Evolutionary conservation across 768 basidiomycete species (phyloP).

Genomic region (Tricholoma hemisulphureum): DNA sequence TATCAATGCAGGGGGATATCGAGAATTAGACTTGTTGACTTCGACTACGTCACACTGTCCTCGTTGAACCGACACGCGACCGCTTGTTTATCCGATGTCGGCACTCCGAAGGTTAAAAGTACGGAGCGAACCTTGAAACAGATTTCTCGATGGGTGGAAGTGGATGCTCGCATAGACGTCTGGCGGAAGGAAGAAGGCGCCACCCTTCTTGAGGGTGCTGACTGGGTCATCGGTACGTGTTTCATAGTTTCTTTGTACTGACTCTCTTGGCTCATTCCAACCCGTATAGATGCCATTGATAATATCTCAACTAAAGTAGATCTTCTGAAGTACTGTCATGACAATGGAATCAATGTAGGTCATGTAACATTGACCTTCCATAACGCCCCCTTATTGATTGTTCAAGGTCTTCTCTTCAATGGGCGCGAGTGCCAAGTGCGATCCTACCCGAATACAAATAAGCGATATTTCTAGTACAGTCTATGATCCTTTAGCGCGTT

Average conservation of each 20-base stretch:
- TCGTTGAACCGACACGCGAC: slow-evolving; percentile 95
- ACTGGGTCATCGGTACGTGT: slow-evolving; percentile 86
- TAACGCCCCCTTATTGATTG: background rate
- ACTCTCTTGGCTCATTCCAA: slow-evolving; percentile 5
- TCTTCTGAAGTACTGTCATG: slow-evolving; percentile 83
- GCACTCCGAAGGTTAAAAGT: slow-evolving; percentile 85
- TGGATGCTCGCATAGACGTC: slow-evolving; percentile 80
- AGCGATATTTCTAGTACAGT: slow-evolving; percentile 90
- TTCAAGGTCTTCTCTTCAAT: slow-evolving; percentile 89
- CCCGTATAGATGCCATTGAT: slow-evolving; percentile 83
- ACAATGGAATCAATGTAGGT: slow-evolving; percentile 70
- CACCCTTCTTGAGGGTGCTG: slow-evolving; percentile 71
- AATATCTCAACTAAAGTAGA: slow-evolving; percentile 98
- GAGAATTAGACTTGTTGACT: slow-evolving; percentile 81
- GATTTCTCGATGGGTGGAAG: slow-evolving; percentile 82
- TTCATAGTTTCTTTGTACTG: background rate
- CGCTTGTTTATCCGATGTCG: slow-evolving; percentile 86
- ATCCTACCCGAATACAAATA: slow-evolving; percentile 94
- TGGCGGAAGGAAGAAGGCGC: slow-evolving; percentile 86
- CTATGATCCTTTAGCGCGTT: slow-evolving; percentile 92
- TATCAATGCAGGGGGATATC: slow-evolving; percentile 68
- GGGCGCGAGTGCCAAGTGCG: slow-evolving; percentile 93
- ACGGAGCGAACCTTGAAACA: slow-evolving; percentile 65
- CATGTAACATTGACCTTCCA: background rate
- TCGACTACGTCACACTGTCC: slow-evolving; percentile 94